Base-by-base conservation (phyloP, 2,329 filamentous ascomycete genomes). In the Exophiala mesophila region DNA sequence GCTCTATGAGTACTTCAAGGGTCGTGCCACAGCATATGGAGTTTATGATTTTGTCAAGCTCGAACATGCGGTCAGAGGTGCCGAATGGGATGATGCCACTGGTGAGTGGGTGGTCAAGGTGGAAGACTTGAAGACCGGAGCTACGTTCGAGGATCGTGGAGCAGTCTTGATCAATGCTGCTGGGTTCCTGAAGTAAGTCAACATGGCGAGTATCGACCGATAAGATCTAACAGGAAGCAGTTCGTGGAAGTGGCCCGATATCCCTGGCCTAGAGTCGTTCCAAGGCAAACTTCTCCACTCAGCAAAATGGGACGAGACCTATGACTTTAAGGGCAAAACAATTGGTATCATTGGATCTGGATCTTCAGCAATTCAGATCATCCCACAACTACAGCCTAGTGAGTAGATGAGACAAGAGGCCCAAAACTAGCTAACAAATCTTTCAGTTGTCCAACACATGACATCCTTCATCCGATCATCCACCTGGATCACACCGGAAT, bases 141-240 rank as follows among this genome's bases (percentile, higher is more conserved):
- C 15, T 3, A 28, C 9, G 5, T 20, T 34, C 36, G 13, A 12
- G 16, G 54, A 58, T 19, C 47, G 45, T 32, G 68, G 68, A 4
- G 72, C 77, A 50, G 77, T 78, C 43, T 59, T 80, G 8, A 64
- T 79, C 18, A 76, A 71, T 10, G 76, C 71, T 2, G 74, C 78
- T 19, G 76, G 77, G 1, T 74, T 79, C 52, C 59, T 80, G 31
- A 41, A 42, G 13, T 47, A 51, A 13, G 34, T 9, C 10, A 41
- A 33, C 19, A 39, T 15, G 16, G 34, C 5, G 37, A 33, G 7
- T n/a, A n/a, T 7, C 7, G 29, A 7, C 6, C 7, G 7, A 32
- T 26, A 26, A 7, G 23, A 26, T 26, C 12, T 6, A 13, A 34
- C 40, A 9, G 16, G 16, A n/a, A 50, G 41, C 39, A 41, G 45